These are phyloP conservation scores for Claviceps humidiphila DNA, from an alignment of 2,329 filamentous ascomycete genomes.

Conservation along the genomic window DNA sequence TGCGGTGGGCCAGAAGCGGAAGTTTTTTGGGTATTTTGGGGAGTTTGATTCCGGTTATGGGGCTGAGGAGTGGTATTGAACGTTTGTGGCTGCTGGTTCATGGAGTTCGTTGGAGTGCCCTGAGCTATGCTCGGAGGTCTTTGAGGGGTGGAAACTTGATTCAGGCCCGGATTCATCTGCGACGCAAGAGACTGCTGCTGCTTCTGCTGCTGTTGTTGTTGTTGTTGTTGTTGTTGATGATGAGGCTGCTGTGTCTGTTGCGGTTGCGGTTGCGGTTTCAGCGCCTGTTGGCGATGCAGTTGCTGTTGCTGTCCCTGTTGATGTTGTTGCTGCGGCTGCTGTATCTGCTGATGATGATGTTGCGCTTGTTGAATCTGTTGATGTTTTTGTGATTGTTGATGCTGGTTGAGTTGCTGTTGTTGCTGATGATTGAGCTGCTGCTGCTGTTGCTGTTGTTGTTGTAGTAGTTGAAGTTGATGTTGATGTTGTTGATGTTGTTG, in stretches of 20 bases:
- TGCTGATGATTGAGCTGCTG: constrained; percentile 17
- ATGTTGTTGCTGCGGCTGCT: constrained; percentile 19
- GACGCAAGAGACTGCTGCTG: constrained; percentile 13
- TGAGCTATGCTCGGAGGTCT: constrained; percentile 13
- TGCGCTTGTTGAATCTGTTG: constrained; percentile 6
- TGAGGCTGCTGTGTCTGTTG: constrained; percentile 1
- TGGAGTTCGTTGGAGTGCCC: constrained; percentile 12
- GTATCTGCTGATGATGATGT: constrained; percentile 17
- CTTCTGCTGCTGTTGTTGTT: constrained; percentile 11
- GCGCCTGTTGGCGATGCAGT: constrained; percentile 11
- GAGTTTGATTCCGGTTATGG: constrained; percentile 22
- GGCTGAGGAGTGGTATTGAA: constrained; percentile 23
- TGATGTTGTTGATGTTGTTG: constrained; percentile 16
- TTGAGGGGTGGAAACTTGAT: constrained; percentile 11
- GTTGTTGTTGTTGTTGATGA: constrained; percentile 17
- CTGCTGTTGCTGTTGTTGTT: constrained; percentile 13
- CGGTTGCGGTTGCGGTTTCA: not conserved
- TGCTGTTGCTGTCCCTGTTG: constrained; percentile 16
- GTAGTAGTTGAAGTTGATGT: constrained; percentile 16
- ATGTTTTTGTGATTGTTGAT: constrained; percentile 10
- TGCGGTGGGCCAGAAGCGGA: constrained; percentile 37
- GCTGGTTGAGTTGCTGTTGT: constrained; percentile 12
- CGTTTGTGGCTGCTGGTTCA: constrained; percentile 13
- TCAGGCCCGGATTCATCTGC: constrained; percentile 10
- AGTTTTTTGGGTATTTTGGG: constrained; percentile 19